These are phyloP conservation scores for Microcera coccophila DNA, from an alignment of 2,329 filamentous ascomycete species.

Conservation along the genomic window DNA sequence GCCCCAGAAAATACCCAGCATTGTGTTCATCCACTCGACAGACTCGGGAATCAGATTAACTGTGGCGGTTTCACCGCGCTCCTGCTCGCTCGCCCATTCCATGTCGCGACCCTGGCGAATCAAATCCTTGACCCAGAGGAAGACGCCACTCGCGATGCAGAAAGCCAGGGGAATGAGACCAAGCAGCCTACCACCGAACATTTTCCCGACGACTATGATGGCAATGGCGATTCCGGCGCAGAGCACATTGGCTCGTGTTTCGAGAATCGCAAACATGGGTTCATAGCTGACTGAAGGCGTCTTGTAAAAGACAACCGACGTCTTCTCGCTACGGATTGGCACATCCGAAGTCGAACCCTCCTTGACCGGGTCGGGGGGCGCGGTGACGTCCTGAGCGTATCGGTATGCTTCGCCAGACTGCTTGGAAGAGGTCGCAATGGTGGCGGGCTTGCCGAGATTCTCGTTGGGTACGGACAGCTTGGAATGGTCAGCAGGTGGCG, in stretches of 20 bases:
- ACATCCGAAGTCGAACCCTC: constrained; percentile 85
- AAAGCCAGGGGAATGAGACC: constrained; percentile 71
- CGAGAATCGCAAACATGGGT: constrained; percentile 75
- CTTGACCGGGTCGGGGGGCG: constrained; percentile 81
- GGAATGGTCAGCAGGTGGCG: background rate
- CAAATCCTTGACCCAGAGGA: constrained; percentile 85
- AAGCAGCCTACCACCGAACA: constrained; percentile 73
- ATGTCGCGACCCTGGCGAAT: constrained; percentile 75
- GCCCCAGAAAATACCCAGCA: constrained; percentile 80
- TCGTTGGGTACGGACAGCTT: constrained; percentile 84
- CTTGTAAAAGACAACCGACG: constrained; percentile 91
- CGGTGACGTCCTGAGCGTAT: constrained; percentile 79
- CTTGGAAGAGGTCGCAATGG: constrained; percentile 64
- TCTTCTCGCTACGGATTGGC: constrained; percentile 93
- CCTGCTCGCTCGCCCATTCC: constrained; percentile 86
- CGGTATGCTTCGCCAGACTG: constrained; percentile 80
- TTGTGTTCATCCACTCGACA: constrained; percentile 93
- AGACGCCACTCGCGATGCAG: constrained; percentile 73
- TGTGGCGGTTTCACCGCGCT: constrained; percentile 78
- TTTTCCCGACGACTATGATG: constrained; percentile 72
- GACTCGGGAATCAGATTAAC: constrained; percentile 89
- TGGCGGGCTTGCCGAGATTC: constrained; percentile 72
- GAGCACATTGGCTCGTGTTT: constrained; percentile 68
- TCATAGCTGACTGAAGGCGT: constrained; percentile 87
- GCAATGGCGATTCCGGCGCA: constrained; percentile 66